A percentile compares a stretch with the other conserved stretches of the same genome.
These are phyloP conservation scores for Omphalea diandra DNA, from an alignment of 441 rosid species.

Conservation along the genomic window DNA sequence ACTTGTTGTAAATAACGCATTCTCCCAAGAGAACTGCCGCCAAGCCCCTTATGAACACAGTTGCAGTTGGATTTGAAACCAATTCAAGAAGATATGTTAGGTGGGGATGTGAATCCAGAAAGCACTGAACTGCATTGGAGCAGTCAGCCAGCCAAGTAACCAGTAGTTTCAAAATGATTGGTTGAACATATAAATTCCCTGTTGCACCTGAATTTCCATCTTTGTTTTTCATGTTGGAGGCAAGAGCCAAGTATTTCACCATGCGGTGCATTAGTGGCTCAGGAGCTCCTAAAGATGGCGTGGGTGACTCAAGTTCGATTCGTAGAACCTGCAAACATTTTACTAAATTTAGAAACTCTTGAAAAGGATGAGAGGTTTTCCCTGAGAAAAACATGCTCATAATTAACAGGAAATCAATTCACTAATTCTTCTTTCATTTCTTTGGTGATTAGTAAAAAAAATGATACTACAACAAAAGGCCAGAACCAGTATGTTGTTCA, in stretches of 20 bases:
- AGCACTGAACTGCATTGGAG: constrained; percentile 83
- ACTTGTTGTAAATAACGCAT: constrained; percentile 76
- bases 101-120: constrained; percentile 90
- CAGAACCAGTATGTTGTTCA: not conserved
- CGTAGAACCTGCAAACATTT: constrained; percentile 57
- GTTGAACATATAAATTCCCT: constrained; percentile 56
- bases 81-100: constrained; percentile 75
- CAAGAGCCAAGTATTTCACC: constrained; percentile 88
- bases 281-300: constrained; percentile 73
- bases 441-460: not conserved
- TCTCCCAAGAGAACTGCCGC: constrained; percentile 87
- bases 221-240: constrained; percentile 74
- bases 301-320: constrained; percentile 77
- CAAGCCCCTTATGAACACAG: constrained; percentile 72
- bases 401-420: not conserved
- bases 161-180: constrained; percentile 81
- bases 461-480: not conserved
- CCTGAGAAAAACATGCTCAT: not conserved
- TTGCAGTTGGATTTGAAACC: constrained; percentile 63
- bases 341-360: constrained; percentile 14
- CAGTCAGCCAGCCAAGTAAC: constrained; percentile 86
- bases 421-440: not conserved
- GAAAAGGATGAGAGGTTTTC: not conserved
- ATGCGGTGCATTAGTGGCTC: constrained; percentile 89
- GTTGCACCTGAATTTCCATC: constrained; percentile 55